Evolutionary conservation across 129 eudicot genomes (phyloP), one percentile per base, ranked within the genome.

Genomic region (Centrapalus pauciflorus): DNA sequence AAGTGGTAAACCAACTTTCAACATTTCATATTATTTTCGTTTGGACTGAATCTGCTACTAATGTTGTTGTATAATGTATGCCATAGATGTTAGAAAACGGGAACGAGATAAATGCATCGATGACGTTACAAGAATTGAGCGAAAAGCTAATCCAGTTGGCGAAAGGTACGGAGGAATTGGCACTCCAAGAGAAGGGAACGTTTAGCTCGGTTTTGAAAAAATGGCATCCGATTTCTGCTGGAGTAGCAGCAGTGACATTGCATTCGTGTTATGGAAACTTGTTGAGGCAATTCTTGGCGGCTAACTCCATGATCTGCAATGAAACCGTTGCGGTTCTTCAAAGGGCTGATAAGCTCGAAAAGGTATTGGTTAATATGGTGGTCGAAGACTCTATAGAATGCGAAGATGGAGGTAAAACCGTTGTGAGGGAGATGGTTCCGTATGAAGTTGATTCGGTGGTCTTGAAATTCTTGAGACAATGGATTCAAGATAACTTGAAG

Each of bases 161-260:
- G 1, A 54, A 77, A 13, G 87, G 71, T 54, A 86, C 90, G 3
- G 95, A 93, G 61, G 92, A 84, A 21, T 77, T 93, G 55, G 95
- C 95, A 2, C 10, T 50, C 0, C 80, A 82, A 69, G 99, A 93
- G 80, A 93, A 78, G 70, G 84, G 64, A 3, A 79, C 49, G 27
- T 93, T 75, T 48, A 80, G 92, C 37, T 63, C 79, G 19, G 69
- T 64, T 2, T 76, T 93, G 32, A 93, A 82, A 77, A 93, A 71
- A 64, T 93, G 96, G 99, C 95, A 93, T 25, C 96, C 99, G 0
- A 64, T 86, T 60, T 78, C 99, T 11, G 88, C 85, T 23, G 99
- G 96, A 52, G 96, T 89, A 28, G 99, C 93, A 61, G 89, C 96
- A 0, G 86, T 89, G 69, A 86, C 90, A 0, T 71, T 93, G n/a